These are phyloP conservation scores for Poa annua DNA, from an alignment of 176 grass and related monocot genomes.

Conservation along the genomic window DNA sequence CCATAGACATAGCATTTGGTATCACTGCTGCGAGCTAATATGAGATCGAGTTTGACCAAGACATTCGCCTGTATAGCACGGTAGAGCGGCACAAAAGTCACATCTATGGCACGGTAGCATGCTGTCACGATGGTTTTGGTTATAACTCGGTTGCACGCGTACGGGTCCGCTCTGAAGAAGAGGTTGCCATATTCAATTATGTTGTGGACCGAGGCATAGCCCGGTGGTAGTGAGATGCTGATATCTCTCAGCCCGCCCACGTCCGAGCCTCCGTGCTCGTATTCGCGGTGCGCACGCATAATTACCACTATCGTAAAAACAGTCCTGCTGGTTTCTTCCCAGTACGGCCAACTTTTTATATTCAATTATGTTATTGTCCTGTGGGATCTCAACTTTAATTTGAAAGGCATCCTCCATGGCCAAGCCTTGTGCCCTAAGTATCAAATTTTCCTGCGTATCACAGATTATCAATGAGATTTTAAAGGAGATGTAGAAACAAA, in stretches of 20 bases:
- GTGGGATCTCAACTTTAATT: not conserved
- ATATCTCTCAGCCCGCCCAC: too few species aligned
- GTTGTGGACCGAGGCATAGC: too few species aligned
- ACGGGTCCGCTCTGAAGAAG: not conserved
- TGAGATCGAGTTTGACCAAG: not conserved
- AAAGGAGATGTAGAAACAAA: not conserved
- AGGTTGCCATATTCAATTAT: not conserved
- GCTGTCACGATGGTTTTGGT: not conserved
- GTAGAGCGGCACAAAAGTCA: not conserved
- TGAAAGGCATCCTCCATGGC: not conserved
- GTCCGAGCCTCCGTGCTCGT: too few species aligned
- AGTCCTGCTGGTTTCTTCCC: too few species aligned
- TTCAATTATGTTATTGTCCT: not conserved
- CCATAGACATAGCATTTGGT: not conserved
- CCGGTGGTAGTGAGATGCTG: too few species aligned
- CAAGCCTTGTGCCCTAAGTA: not conserved
- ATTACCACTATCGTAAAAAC: too few species aligned
- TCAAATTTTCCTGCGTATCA: not conserved
- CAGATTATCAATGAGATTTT: not conserved
- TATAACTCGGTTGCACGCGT: not conserved
- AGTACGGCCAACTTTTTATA: too few species aligned
- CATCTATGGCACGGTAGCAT: not conserved
- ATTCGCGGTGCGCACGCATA: too few species aligned
- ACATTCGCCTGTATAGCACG: not conserved
- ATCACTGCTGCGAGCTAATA: too few species aligned